Evolutionary conservation across 148 eudicot genomes (phyloP), one percentile per base, ranked within the genome.

Genomic region (Chenopodium suecicum): DNA sequence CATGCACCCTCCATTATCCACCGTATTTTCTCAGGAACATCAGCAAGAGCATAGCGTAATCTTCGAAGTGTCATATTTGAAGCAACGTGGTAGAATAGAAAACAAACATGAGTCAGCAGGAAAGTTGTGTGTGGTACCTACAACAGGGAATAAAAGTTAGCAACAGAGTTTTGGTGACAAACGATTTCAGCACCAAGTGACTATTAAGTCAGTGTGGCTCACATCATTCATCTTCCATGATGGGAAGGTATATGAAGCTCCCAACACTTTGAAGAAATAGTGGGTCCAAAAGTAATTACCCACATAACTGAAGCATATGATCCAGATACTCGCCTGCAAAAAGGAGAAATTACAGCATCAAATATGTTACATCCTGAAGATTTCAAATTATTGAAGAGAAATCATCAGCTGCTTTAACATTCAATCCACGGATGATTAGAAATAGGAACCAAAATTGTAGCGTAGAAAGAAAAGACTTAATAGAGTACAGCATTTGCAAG

Each of bases 211-310:
- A 81, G 74, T 44, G 31, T 34, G 82, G 84, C 93, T 94, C 88
- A 96, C 99, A 78, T 94, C 88, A 88, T 96, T 96, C 99, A 96
- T 96, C 84, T 80, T 92, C 98, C 98, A 96, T 65, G 99, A 96
- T 44, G 99, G 99, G 76, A 96, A 96, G 54, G 99, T 94, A 80
- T 96, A 96, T n/a, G 99, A 94, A 78, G 99, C 99, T 80, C 99
- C 99, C 83, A 96, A 86, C 10, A 96, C 99, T 73, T 87, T 92
- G 92, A 96, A 96, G 85, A 96, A 96, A 82, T 96, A 96, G 83
- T 96, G 99, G 67, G 99, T 96, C 98, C 99, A 96, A 88, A 96
- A 96, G 89, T 96, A 96, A 84, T 96, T 96, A n/a, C 99, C 99
- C 75, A 96, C 98, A 77, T 96, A 96, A 77, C 97, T 94, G 88